phyloP scores from a whole-genome alignment of 768 basidiomycete species.

The Amanita jacksonii region DNA sequence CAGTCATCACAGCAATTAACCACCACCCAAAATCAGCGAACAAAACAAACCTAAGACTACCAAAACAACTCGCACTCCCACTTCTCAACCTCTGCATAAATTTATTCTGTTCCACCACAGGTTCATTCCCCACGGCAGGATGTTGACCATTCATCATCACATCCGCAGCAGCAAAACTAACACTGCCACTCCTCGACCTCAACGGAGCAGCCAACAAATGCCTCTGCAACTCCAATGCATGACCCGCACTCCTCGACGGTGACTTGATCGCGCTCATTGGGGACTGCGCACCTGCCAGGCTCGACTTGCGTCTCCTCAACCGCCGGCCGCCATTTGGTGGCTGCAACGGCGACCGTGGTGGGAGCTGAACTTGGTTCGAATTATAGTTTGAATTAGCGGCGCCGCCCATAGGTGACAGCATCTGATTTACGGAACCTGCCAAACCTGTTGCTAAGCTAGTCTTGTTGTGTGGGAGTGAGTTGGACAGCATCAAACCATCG shows the following conservation, averaged over 20 bases:
- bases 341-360: not conserved
- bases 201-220: constrained; percentile 29
- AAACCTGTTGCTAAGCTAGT: not conserved
- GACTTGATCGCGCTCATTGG: constrained; percentile 53
- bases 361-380: not conserved
- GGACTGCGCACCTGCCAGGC: constrained; percentile 42
- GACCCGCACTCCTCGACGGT: constrained; percentile 39
- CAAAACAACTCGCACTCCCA: constrained; percentile 46
- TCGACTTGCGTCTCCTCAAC: constrained; percentile 54
- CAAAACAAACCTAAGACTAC: constrained; percentile 15
- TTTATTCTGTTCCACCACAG: constrained; percentile 28
- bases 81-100: constrained; percentile 46
- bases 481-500: not conserved
- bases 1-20: too few relatives aligned
- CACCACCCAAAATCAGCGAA: constrained; percentile 8
- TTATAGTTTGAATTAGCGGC: too few relatives aligned
- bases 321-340: constrained; percentile 22
- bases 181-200: constrained; percentile 38
- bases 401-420: too few relatives aligned
- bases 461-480: not conserved
- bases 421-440: too few relatives aligned
- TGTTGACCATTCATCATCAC: not conserved
- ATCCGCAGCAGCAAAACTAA: constrained; percentile 17
- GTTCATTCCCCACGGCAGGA: constrained; percentile 11
- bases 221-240: constrained; percentile 40